A percentile compares a stretch with the other conserved stretches of the same genome.
These are phyloP conservation scores for Ustilago nuda DNA, from an alignment of 1,284 basidiomycete genomes.

Conservation along the genomic window DNA sequence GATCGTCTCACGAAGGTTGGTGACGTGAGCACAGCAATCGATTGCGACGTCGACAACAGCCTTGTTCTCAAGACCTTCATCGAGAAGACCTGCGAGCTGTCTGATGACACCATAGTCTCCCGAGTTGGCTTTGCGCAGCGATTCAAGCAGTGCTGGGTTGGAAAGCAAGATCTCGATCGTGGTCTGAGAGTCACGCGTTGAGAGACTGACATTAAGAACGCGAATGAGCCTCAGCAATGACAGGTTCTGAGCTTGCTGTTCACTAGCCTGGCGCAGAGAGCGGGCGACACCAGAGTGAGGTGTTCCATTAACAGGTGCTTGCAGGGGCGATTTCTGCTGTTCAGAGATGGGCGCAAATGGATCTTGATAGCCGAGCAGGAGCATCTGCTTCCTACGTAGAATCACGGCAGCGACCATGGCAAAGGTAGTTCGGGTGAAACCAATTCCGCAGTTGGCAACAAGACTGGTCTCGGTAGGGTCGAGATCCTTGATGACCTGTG, in stretches of 20 bases:
- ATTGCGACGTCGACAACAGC: conserved; percentile 64
- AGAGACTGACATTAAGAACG: conserved; percentile 81
- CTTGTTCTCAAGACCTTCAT: conserved; percentile 65
- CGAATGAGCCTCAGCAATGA: conserved; percentile 85
- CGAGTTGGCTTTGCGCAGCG: conserved; percentile 61
- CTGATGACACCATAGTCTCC: conserved; percentile 67
- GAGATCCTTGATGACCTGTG: conserved; percentile 82
- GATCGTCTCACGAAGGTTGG: conserved; percentile 66
- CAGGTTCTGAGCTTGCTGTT: conserved; percentile 84
- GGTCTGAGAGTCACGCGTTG: conserved; percentile 52
- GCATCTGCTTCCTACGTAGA: conserved; percentile 85
- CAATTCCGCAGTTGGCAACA: conserved; percentile 97
- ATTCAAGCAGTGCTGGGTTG: conserved; percentile 61
- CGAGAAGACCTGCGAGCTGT: conserved; percentile 64
- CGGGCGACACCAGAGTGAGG: conserved; percentile 49
- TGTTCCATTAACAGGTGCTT: conserved; percentile 30
- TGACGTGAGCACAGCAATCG: conserved; percentile 65
- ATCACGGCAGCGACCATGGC: conserved; percentile 95
- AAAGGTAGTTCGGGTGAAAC: conserved; percentile 94
- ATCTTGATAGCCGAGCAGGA: conserved; percentile 81
- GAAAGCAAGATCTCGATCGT: conserved; percentile 62
- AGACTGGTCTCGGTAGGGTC: conserved; percentile 85
- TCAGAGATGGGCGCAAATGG: conserved; percentile 73
- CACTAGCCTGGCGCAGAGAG: conserved; percentile 64
- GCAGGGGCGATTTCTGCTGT: conserved; percentile 36